Evolutionary conservation across 75 land plant species (phyloP), one percentile per base, ranked within the genome.

Genomic region (Pinus albicaulis): DNA sequence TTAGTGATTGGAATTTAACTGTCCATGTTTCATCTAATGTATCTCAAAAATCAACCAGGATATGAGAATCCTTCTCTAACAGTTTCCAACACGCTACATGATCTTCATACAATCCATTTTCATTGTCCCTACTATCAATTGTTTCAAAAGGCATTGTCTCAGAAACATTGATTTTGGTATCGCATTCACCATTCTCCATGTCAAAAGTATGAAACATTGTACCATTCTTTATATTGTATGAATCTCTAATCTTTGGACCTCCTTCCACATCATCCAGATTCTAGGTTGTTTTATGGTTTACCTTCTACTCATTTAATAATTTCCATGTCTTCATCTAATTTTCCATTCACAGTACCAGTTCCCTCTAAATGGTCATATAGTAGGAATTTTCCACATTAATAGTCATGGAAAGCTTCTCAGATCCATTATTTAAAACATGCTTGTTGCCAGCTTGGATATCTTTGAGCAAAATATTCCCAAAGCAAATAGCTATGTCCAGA

Each of bases 21-120:
- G 84, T 90, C 99, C 99, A 96, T 60, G 90, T 88, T 59, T 84
- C 89, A 83, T 96, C 99, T 57, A 96, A 83, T 69, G 84, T 87
- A 69, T 90, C 89, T 56, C 98, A 92, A 14, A 92, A 83, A 83
- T 80, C 83, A 26, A 85, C 82, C 56, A 83, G 56, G 62, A 80
- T 53, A 57, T 78, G 81, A 76, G 61, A 83, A 63, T 79, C 68
- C 19, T 77, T 81, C 58, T 85, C 87, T 44, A 78, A 82, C 5
- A 71, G 38, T 19, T 58, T 73, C 56, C 77, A 44, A 28, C 68
- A 36, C 6, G n/a, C 57, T 56, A 64, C 74, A 13, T 12, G 4
- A 28, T 69, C 78, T n/a, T 28, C 56, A 24, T 36, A 56, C 34
- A 22, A 31, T 14, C 31, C 26, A 44, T 44, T 48, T 24, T 5